These are phyloP conservation scores for Scheffersomyces titani DNA, from an alignment of 1,139 yeast species.

Conservation along the genomic window DNA sequence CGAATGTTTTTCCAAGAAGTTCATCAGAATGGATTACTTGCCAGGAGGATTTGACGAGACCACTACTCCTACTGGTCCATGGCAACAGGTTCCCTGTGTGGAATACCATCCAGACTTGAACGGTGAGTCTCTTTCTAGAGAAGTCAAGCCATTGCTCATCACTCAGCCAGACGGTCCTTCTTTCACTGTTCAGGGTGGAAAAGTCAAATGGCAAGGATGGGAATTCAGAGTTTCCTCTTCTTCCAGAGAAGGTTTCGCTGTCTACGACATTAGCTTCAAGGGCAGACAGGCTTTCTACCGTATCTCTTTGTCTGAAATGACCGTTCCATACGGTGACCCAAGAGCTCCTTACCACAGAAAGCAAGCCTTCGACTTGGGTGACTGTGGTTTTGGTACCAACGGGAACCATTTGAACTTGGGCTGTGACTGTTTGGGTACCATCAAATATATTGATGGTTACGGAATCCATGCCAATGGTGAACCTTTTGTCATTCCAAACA, in stretches of 20 bases:
- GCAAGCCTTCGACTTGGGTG: slow-evolving; percentile 92
- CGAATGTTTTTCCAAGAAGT: slow-evolving; percentile 63
- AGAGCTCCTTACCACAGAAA: slow-evolving; percentile 89
- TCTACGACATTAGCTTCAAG: slow-evolving; percentile 76
- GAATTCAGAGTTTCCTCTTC: slow-evolving; percentile 75
- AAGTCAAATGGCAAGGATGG: slow-evolving; percentile 89
- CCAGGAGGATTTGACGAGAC: slow-evolving; percentile 73
- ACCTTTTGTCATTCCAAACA: slow-evolving; percentile 65
- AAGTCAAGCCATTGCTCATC: slow-evolving; percentile 74
- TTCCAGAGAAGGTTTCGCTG: slow-evolving; percentile 81
- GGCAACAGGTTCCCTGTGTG: slow-evolving; percentile 62
- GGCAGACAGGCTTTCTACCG: slow-evolving; percentile 83
- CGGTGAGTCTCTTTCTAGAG: slow-evolving; percentile 54
- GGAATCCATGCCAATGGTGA: slow-evolving; percentile 65
- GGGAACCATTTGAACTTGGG: slow-evolving; percentile 78
- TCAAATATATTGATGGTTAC: slow-evolving; percentile 73
- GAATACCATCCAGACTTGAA: slow-evolving; percentile 78
- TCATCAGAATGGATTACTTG: slow-evolving; percentile 75
- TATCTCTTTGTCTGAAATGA: slow-evolving; percentile 81
- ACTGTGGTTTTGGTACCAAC: slow-evolving; percentile 82
- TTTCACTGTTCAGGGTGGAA: slow-evolving; percentile 61
- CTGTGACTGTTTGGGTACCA: slow-evolving; percentile 88
- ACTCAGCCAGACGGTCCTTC: slow-evolving; percentile 89
- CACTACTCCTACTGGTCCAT: slow-evolving; percentile 57
- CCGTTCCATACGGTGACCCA: slow-evolving; percentile 91